Conservation (phyloP, 2,329 filamentous ascomycete genomes). For the Alternaria dauci region DNA sequence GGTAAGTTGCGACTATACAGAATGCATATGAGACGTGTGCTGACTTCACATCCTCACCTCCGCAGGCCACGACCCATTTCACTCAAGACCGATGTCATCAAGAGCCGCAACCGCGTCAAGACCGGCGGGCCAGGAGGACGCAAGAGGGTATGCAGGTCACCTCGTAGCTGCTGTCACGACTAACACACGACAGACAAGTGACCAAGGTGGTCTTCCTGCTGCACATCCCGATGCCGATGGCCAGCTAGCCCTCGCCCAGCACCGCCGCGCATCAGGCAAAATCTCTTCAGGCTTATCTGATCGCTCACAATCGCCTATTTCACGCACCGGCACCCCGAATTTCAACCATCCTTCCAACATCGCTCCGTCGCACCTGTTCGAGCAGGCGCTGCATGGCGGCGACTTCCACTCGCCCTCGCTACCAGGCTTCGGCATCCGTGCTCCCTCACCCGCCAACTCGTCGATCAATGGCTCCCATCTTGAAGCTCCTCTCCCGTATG, state of each 20-base stretch:
- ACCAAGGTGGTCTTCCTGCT: conserved; percentile 64
- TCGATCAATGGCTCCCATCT: conserved; percentile 68
- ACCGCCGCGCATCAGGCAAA: conserved; percentile 75
- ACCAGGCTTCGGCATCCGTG: conserved; percentile 52
- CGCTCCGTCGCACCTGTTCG: conserved; percentile 80
- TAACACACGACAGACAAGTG: conserved; percentile 33
- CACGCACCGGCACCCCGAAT: conserved; percentile 79
- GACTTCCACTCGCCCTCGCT: conserved; percentile 69
- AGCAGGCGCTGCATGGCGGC: conserved; percentile 74
- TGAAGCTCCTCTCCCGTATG: conserved; percentile 78
- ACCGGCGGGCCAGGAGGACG: conserved; percentile 79
- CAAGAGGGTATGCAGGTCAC: conserved; percentile 73
- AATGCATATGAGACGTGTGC: no score
- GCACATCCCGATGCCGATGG: conserved; percentile 65
- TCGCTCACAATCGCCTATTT: conserved; percentile 79
- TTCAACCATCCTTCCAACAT: conserved; percentile 72
- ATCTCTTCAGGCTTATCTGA: conserved; percentile 76
- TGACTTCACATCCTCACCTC: no score
- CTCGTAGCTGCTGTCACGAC: background rate
- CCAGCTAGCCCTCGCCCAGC: conserved; percentile 63
- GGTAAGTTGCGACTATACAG: conserved; percentile 43
- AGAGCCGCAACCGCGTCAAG: conserved; percentile 98
- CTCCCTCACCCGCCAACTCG: conserved; percentile 66
- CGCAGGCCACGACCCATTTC: conserved; percentile 80
- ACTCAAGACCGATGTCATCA: conserved; percentile 98